Base-by-base conservation (phyloP, 2,329 filamentous ascomycete genomes). In the Apiospora kogelbergensis region DNA sequence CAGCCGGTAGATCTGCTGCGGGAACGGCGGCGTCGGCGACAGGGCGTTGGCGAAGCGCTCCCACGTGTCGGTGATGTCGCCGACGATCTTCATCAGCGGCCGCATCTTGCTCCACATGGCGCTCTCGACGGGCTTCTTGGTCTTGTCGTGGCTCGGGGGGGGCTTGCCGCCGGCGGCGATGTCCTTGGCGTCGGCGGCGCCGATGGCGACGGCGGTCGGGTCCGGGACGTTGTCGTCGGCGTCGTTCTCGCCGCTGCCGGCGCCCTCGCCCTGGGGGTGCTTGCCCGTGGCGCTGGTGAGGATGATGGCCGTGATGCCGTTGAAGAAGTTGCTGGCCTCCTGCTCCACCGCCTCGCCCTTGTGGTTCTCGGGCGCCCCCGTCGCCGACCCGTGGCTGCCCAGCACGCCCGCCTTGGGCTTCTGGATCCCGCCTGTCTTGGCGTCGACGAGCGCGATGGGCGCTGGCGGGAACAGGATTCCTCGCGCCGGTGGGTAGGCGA, bases 331-430 rank as follows among this genome's bases (percentile, higher is more conserved):
- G 73, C 88, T 91, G 0, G 94, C 94, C 78, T 97, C 93, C 70
- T 92, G 88, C 77, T 97, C 93, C 0, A 94, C 91, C 0, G 93
- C 92, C 77, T 96, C 93, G 33, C 94, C 93, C 76, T 93, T 91
- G 80, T 93, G 88, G 72, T 93, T 93, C 77, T 97, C 93, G 0
- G 93, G 91, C 0, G 93, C 93, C 1, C 93, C 94, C 0, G 93
- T 97, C 0, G 91, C 86, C 68, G 91, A 94, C 70, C 94, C 91
- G 37, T 90, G 87, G 24, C 91, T 94, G 0, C 91, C 93, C 0
- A 96, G 81, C 0, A 94, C 89, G 1, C 93, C 93, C 2, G 93
- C 87, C 66, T 89, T 88, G 0, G 93, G 93, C 74, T 92, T 95
- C 78, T 96, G 90, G 0, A 95, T 84, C 7, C 91, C 92, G 7